Percentiles rank a stretch among this genome's conserved stretches.
phyloP scores from a whole-genome alignment of 2,329 filamentous ascomycete species.

The Trichophyton simii region DNA sequence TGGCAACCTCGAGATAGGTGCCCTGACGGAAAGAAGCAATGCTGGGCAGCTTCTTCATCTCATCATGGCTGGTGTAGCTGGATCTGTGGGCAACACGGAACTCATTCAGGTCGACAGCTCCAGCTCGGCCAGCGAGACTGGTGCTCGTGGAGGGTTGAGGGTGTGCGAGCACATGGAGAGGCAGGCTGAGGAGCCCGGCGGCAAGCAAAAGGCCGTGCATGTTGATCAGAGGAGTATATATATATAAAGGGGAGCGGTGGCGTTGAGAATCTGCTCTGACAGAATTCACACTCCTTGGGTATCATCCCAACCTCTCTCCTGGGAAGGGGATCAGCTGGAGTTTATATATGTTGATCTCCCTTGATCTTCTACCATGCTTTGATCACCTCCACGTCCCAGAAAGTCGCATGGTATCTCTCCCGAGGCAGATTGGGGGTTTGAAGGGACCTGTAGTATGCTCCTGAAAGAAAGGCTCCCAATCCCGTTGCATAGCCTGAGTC shows the following conservation, averaged over 20 bases:
- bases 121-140: conserved; percentile 1
- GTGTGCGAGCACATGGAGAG: conserved; percentile 8
- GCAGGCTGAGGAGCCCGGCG: conserved; percentile 11
- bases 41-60: background rate
- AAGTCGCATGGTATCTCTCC: background rate
- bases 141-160: conserved; percentile 5
- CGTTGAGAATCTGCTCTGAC: background rate
- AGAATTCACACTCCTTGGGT: background rate
- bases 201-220: conserved; percentile 12
- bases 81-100: conserved; percentile 6
- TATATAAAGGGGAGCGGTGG: background rate
- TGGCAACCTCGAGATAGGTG: conserved; percentile 12
- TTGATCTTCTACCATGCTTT: background rate
- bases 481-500: too few relatives aligned
- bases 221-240: background rate
- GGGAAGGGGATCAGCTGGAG: background rate
- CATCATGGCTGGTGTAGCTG: conserved; percentile 4
- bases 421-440: background rate
- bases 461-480: background rate
- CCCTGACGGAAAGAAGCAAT: background rate
- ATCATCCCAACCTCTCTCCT: background rate
- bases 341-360: conserved; percentile 2
- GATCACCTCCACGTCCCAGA: background rate
- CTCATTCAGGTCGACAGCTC: conserved; percentile 8
- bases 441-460: background rate